Evolutionary conservation across 179 eudicot genomes (phyloP).

Genomic region (Silene noctiflora): DNA sequence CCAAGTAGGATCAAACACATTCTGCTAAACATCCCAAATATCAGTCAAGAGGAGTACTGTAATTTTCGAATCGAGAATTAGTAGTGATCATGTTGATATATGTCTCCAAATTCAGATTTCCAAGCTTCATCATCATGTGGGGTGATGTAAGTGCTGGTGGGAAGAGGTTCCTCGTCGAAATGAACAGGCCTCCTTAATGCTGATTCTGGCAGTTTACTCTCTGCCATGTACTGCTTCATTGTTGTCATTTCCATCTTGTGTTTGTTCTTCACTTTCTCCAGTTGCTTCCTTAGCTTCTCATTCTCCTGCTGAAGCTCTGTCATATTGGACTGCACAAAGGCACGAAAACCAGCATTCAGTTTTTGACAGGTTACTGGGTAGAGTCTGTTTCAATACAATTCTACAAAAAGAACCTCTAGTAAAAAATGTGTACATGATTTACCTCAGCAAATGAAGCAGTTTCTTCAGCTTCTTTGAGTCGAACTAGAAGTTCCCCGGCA

Average conservation of each 20-base stretch:
- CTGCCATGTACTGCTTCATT: conserved; percentile 89
- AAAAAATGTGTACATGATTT: background rate
- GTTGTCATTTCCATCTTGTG: conserved; percentile 94
- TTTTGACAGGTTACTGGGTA: too few relatives aligned
- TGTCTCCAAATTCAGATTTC: conserved; percentile 87
- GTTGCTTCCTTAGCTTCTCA: conserved; percentile 64
- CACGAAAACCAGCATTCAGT: background rate
- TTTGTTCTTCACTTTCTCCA: conserved; percentile 77
- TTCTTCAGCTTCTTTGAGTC: conserved; percentile 94
- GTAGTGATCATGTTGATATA: conserved; percentile 60
- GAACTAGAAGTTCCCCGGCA: conserved; percentile 87
- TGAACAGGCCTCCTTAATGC: conserved; percentile 52
- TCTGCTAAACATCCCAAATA: background rate
- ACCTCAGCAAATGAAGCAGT: conserved; percentile 82
- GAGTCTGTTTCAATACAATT: too few relatives aligned
- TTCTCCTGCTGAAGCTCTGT: conserved; percentile 60
- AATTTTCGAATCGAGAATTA: conserved; percentile 11
- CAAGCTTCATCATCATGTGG: conserved; percentile 74
- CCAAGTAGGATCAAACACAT: conserved; percentile 32
- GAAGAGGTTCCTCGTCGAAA: conserved; percentile 57
- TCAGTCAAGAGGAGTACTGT: background rate
- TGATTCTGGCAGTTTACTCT: conserved; percentile 77
- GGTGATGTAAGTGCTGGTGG: conserved; percentile 24
- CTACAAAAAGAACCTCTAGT: too few relatives aligned
- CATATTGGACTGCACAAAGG: conserved; percentile 48